phyloP scores from a whole-genome alignment of 148 eudicot genomes.

The Rhododendron mucronatum region DNA sequence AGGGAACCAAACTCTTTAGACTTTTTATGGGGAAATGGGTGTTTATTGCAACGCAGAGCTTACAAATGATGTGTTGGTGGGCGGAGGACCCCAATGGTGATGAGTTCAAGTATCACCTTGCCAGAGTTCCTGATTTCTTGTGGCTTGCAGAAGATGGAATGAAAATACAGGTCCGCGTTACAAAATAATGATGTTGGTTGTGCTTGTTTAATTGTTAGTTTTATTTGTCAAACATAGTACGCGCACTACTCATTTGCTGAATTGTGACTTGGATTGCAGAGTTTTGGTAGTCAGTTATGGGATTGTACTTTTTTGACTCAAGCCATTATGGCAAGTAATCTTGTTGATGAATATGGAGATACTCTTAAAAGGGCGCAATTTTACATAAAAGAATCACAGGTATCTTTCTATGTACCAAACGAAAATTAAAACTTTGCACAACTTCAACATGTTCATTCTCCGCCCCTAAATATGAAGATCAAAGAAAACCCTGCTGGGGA shows the following conservation, averaged over 20 bases:
- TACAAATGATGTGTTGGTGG: conserved; percentile 14
- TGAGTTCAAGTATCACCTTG: conserved; percentile 16
- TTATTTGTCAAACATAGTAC: neutral
- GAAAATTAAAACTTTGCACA: neutral
- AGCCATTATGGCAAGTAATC: conserved; percentile 25
- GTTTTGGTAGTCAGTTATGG: conserved; percentile 35
- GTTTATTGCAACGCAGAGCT: neutral
- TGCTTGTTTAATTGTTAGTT: no score
- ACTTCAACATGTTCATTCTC: neutral
- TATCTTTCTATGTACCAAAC: neutral
- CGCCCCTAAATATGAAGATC: neutral
- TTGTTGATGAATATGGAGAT: conserved; percentile 23
- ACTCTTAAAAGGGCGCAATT: conserved; percentile 26
- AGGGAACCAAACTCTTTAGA: no score
- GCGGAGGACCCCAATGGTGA: conserved; percentile 8
- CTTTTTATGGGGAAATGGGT: no score
- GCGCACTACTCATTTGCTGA: neutral
- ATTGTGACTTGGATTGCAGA: conserved; percentile 3
- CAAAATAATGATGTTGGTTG: neutral
- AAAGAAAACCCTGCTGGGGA: conserved; percentile 21
- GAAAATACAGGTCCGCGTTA: conserved; percentile 8
- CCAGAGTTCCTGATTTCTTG: conserved; percentile 15
- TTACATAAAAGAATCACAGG: conserved; percentile 16
- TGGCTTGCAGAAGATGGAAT: conserved; percentile 23
- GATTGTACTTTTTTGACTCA: conserved; percentile 27